Conservation (phyloP, 2,329 filamentous ascomycete species). For the Penicillium psychrosexuale region DNA sequence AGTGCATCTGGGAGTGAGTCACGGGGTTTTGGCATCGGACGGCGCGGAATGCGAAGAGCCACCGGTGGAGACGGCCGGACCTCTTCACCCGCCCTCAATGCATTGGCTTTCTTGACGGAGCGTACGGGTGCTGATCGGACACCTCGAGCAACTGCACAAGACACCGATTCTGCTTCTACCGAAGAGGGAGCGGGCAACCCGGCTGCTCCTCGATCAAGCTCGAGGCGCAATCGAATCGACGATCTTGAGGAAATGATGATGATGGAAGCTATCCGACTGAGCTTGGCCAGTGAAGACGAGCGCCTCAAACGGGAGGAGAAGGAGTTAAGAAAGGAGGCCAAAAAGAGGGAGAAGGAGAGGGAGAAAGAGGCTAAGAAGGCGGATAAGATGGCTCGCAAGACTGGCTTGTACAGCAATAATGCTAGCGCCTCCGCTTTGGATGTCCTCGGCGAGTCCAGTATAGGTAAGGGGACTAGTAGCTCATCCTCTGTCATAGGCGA, state of each 20-base stretch:
- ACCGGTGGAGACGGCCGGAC: constrained; percentile 34
- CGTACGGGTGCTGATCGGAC: constrained; percentile 35
- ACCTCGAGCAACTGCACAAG: constrained; percentile 30
- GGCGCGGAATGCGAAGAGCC: constrained; percentile 50
- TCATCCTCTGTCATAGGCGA: constrained; percentile 38
- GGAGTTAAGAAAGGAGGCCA: constrained; percentile 74
- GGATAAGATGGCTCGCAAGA: constrained; percentile 65
- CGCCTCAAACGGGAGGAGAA: constrained; percentile 82
- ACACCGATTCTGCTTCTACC: constrained; percentile 37
- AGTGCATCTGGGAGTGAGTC: constrained; percentile 43
- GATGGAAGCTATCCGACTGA: constrained; percentile 89
- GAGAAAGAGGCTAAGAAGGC: constrained; percentile 81
- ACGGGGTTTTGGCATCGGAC: constrained; percentile 55
- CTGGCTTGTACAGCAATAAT: constrained; percentile 50
- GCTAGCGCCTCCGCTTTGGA: constrained; percentile 64
- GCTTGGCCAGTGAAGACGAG: constrained; percentile 89
- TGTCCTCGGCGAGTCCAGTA: constrained; percentile 31
- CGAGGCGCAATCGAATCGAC: constrained; percentile 65
- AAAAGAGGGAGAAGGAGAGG: constrained; percentile 76
- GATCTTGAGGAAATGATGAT: constrained; percentile 98
- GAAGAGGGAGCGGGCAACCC: constrained; percentile 35
- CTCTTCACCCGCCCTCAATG: constrained; percentile 43
- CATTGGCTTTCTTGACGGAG: constrained; percentile 48
- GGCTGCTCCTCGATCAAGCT: constrained; percentile 49
- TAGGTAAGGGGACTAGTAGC: constrained; percentile 37